phyloP scores from a whole-genome alignment of 345 rosid species.

The Eutrema yunnanense region DNA sequence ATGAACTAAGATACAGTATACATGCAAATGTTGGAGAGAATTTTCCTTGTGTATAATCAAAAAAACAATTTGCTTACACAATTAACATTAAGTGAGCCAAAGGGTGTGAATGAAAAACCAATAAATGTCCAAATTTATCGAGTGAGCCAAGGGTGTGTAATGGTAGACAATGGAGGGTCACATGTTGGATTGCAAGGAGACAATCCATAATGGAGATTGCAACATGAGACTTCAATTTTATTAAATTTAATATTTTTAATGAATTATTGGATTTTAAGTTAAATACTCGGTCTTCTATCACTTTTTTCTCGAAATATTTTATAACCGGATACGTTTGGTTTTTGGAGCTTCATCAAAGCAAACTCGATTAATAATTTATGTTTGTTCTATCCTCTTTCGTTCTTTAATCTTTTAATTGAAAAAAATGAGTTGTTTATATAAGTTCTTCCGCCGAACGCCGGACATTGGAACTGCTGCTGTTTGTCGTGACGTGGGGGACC shows the following conservation, averaged over 20 bases:
- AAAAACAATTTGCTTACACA: background rate
- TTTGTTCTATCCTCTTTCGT: background rate
- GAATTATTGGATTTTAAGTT: background rate
- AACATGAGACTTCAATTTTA: constrained; percentile 23
- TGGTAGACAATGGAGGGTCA: constrained; percentile 48
- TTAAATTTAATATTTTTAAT: background rate
- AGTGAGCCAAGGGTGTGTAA: constrained; percentile 13
- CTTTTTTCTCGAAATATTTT: constrained; percentile 15
- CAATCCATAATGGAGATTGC: constrained; percentile 52
- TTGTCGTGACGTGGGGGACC: constrained; percentile 24
- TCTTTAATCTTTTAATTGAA: background rate
- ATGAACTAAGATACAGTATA: background rate
- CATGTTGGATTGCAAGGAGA: constrained; percentile 53
- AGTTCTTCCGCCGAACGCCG: constrained; percentile 38
- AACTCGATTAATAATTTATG: background rate
- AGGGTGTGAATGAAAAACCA: background rate
- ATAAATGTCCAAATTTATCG: constrained; percentile 2
- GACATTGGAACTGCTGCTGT: constrained; percentile 33
- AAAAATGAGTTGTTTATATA: constrained; percentile 2
- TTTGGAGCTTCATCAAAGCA: constrained; percentile 21
- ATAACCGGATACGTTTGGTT: constrained; percentile 10
- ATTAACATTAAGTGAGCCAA: background rate
- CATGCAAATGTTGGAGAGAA: background rate
- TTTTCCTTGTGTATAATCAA: background rate
- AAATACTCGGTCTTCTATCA: constrained; percentile 11